Conservation (phyloP, 2,329 filamentous ascomycete genomes). For the Colletotrichum sp. region DNA sequence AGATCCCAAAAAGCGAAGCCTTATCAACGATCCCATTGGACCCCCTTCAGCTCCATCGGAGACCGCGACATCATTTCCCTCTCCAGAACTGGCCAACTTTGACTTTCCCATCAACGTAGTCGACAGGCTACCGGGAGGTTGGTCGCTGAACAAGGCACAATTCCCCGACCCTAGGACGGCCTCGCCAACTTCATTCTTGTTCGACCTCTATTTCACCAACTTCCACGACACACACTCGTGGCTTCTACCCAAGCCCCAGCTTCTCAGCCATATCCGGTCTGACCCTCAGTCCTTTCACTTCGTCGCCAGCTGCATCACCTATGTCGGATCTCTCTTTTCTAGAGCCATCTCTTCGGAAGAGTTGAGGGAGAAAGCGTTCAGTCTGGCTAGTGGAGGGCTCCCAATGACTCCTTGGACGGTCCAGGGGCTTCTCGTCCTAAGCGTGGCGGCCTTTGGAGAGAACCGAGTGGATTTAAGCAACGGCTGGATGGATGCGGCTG, state of each 20-base stretch:
- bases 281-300: conserved; percentile 26
- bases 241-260: conserved; percentile 16
- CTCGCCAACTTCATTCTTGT: conserved; percentile 11
- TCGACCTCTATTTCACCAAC: conserved; percentile 32
- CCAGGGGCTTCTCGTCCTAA: conserved; percentile 35
- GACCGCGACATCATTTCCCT: conserved; percentile 4
- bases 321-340: conserved; percentile 42
- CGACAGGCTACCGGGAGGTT: conserved; percentile 27
- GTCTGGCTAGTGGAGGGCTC: conserved; percentile 33
- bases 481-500: conserved; percentile 32
- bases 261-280: conserved; percentile 3
- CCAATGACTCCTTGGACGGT: conserved; percentile 37
- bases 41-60: conserved; percentile 2
- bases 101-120: conserved; percentile 21
- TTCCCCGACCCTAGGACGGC: conserved; percentile 10
- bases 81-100: conserved; percentile 25
- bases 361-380: conserved; percentile 33
- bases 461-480: conserved; percentile 29
- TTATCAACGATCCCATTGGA: conserved; percentile 30
- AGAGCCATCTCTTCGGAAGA: conserved; percentile 32
- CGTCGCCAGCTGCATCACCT: conserved; percentile 36
- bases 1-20: conserved; percentile 36
- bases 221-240: conserved; percentile 25
- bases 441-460: conserved; percentile 34
- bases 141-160: conserved; percentile 22